Evolutionary conservation across 768 basidiomycete genomes (phyloP), one percentile per base, ranked within the genome.

Genomic region (Imleria badia): DNA sequence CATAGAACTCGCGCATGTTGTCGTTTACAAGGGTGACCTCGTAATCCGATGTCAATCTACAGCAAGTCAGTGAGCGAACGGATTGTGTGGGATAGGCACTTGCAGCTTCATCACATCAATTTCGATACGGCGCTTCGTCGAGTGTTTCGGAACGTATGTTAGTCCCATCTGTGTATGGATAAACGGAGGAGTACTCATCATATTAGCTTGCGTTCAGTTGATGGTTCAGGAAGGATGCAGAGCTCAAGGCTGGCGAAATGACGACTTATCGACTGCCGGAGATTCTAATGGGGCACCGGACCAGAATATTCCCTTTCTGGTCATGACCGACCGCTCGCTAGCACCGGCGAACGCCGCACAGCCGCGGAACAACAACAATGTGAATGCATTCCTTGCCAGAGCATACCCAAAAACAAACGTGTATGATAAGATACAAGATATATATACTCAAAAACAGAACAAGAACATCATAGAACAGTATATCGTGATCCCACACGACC

Each of bases 61-160:
- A 58, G 33, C 34, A 44, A 41, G 38, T n/a, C 42, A 35, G 17
- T 20, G 42, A 23, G 40, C 7, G 50, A 52, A 43, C 29, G 35
- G 26, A 31, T 31, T 19, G 47, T n/a, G 46, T 36, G 36, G 48
- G 29, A 3, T 26, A 51, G 42, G 20, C 33, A 61, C 83, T 68
- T 70, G 96, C 96, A 99, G 78, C 78, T 98, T 98, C 96, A 98
- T 97, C 49, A 99, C 96, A 79, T 99, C 97, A 45, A 94, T 98
- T 73, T 98, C 96, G 72, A 97, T 95, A 56, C 96, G 88, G 56
- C 96, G 89, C 74, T 91, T 97, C 58, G 91, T 87, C 65, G 87
- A 85, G 91, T 90, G 74, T 65, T 71, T 57, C 55, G 33, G 52
- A 48, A 55, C 38, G 48, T 34, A 60, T 34, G 69, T 78, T 54